Percentiles rank a stretch among this genome's conserved stretches.
Evolutionary conservation across 805 yeast species (phyloP).

Genomic region (Yamadazyma laniorum): DNA sequence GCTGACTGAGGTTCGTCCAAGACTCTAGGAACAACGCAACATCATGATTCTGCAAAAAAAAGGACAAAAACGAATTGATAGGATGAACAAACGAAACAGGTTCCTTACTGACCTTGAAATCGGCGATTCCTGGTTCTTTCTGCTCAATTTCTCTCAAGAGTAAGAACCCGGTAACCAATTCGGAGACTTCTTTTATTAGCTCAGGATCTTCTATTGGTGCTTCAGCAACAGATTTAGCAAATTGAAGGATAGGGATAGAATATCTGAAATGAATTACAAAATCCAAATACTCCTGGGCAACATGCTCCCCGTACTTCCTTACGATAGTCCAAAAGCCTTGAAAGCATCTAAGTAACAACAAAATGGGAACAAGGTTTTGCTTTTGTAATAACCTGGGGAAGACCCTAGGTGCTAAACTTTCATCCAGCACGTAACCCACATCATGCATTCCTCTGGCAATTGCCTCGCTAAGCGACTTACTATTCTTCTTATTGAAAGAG

Average conservation of each 20-base stretch:
- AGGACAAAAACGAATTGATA: slow-evolving; percentile 54
- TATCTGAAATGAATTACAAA: slow-evolving; percentile 51
- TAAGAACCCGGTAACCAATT: slow-evolving; percentile 28
- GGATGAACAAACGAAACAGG: slow-evolving; percentile 60
- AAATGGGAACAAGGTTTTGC: slow-evolving; percentile 40
- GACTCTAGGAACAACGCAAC: slow-evolving; percentile 17
- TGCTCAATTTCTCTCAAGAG: slow-evolving; percentile 20
- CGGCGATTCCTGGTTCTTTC: slow-evolving; percentile 30
- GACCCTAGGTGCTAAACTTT: neutral
- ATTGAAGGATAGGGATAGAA: slow-evolving; percentile 42
- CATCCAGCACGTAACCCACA: slow-evolving; percentile 16
- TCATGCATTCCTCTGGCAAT: slow-evolving; percentile 31
- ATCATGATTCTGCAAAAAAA: slow-evolving; percentile 34
- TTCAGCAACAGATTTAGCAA: slow-evolving; percentile 36
- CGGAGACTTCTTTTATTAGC: slow-evolving; percentile 32
- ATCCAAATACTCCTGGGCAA: slow-evolving; percentile 52
- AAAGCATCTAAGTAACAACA: slow-evolving; percentile 50
- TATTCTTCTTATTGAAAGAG: slow-evolving; percentile 14
- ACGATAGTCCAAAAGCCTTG: slow-evolving; percentile 57
- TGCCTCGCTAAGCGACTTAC: slow-evolving; percentile 28
- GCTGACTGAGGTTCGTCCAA: slow-evolving; percentile 19
- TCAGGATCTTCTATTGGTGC: slow-evolving; percentile 11
- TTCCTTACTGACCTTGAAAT: slow-evolving; percentile 46
- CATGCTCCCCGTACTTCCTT: slow-evolving; percentile 69
- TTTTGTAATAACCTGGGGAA: slow-evolving; percentile 19